Evolutionary conservation across 2,329 filamentous ascomycete genomes (phyloP).

Genomic region (Dactylonectria macrodidyma): DNA sequence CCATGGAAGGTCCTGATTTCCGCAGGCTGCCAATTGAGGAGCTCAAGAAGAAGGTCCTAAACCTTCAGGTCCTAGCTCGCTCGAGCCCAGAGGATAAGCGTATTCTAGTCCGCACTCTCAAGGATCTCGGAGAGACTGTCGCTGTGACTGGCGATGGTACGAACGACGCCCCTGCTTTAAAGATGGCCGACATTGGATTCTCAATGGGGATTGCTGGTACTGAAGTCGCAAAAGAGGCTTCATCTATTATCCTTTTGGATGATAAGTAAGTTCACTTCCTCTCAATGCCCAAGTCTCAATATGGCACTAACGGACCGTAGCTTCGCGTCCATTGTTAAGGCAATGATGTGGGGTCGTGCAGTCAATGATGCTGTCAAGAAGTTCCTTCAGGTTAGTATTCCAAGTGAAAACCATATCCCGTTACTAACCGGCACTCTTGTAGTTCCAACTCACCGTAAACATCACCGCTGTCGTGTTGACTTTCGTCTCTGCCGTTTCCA

Average conservation of each 20-base stretch:
- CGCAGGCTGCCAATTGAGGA: conserved; percentile 67
- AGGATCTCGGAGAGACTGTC: conserved; percentile 73
- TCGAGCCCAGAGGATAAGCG: conserved; percentile 78
- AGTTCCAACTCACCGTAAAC: conserved; percentile 76
- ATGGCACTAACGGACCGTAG: conserved; percentile 33
- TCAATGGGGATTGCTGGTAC: conserved; percentile 77
- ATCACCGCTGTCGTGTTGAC: conserved; percentile 73
- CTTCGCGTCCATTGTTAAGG: conserved; percentile 72
- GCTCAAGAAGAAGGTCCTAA: conserved; percentile 69
- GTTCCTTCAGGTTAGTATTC: conserved; percentile 66
- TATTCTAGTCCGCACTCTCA: conserved; percentile 73
- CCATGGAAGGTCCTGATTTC: conserved; percentile 71
- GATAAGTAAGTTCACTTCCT: conserved; percentile 61
- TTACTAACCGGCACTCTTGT: neutral
- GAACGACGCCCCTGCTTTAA: conserved; percentile 73
- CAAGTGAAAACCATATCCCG: neutral
- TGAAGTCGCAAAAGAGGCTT: conserved; percentile 75
- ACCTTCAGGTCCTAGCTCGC: conserved; percentile 74
- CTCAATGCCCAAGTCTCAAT: neutral
- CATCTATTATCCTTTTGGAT: conserved; percentile 73
- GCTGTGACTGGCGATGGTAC: conserved; percentile 75
- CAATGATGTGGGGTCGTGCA: conserved; percentile 73
- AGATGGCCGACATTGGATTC: conserved; percentile 74
- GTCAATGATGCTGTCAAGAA: conserved; percentile 76
- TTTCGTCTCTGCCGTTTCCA: conserved; percentile 71